Conservation (phyloP, 1,284 basidiomycete genomes). For the Ceratobasidium sp. region DNA sequence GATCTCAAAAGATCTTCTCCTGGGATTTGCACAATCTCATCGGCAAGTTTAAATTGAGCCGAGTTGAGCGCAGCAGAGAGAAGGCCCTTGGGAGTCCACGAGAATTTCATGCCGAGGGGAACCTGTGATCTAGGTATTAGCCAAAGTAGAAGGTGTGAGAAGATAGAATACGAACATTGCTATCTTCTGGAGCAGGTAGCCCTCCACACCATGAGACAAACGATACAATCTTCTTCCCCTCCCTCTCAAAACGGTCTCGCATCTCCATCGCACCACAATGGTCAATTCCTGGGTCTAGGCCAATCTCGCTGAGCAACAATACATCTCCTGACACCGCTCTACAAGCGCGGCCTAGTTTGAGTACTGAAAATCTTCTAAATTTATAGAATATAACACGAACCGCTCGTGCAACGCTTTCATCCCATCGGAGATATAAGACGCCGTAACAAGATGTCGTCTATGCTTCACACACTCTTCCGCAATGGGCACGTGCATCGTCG, state of each 20-base stretch:
- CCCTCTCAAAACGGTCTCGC: constrained; percentile 68
- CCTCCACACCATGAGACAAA: constrained; percentile 97
- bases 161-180: constrained; percentile 56
- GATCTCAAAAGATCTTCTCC: constrained; percentile 69
- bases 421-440: constrained; percentile 88
- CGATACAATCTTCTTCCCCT: constrained; percentile 75
- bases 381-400: constrained; percentile 60
- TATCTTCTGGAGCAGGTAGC: constrained; percentile 82
- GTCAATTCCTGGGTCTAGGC: constrained; percentile 96
- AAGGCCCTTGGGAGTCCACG: constrained; percentile 93
- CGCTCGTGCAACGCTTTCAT: constrained; percentile 78
- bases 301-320: constrained; percentile 91
- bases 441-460: constrained; percentile 87
- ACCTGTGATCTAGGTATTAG: constrained; percentile 55
- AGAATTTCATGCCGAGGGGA: constrained; percentile 92
- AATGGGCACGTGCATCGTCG: constrained; percentile 78
- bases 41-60: constrained; percentile 76
- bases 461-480: constrained; percentile 83
- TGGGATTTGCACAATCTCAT: constrained; percentile 69
- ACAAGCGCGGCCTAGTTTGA: neutral
- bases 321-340: constrained; percentile 79
- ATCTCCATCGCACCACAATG: constrained; percentile 90
- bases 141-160: neutral
- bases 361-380: neutral
- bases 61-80: constrained; percentile 84